These are phyloP conservation scores for Agastache rugosa DNA, from an alignment of 257 asterid genomes.

Conservation along the genomic window DNA sequence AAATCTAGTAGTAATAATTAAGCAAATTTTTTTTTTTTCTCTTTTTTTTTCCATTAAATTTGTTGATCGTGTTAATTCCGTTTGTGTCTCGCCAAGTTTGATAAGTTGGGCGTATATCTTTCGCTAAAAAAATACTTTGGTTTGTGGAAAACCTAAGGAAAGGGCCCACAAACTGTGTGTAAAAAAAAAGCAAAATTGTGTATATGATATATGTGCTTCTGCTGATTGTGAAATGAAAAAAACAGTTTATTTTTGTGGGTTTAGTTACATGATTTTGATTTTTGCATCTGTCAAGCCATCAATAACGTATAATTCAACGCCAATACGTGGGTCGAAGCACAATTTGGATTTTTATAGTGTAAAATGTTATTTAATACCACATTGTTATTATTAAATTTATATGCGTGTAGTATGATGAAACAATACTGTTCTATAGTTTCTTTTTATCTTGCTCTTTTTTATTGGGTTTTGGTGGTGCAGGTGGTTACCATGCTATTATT, in stretches of 20 bases:
- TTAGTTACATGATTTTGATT: not conserved
- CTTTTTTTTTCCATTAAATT: not conserved
- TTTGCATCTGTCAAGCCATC: not conserved
- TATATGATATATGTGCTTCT: constrained; percentile 16
- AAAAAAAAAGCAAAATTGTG: constrained; percentile 16
- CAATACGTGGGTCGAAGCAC: not conserved
- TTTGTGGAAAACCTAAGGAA: constrained; percentile 44
- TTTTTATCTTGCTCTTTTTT: not conserved
- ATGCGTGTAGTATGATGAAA: not conserved
- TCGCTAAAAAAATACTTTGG: not conserved
- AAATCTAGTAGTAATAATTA: constrained; percentile 18
- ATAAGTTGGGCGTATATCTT: constrained; percentile 1
- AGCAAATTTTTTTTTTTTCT: not conserved
- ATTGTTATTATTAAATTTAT: not conserved
- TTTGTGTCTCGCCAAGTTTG: not conserved
- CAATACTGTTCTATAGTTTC: not conserved
- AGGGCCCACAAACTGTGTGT: constrained; percentile 31
- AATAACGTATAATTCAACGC: not conserved
- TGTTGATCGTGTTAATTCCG: not conserved
- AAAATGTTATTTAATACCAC: not conserved
- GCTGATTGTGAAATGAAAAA: not conserved
- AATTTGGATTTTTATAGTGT: not conserved
- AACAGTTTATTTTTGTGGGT: not conserved
- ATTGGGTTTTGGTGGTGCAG: too few species aligned
- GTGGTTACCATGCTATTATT: too few species aligned